Evolutionary conservation across 257 asterid genomes (phyloP).

Genomic region (Marsdenia floribunda): DNA sequence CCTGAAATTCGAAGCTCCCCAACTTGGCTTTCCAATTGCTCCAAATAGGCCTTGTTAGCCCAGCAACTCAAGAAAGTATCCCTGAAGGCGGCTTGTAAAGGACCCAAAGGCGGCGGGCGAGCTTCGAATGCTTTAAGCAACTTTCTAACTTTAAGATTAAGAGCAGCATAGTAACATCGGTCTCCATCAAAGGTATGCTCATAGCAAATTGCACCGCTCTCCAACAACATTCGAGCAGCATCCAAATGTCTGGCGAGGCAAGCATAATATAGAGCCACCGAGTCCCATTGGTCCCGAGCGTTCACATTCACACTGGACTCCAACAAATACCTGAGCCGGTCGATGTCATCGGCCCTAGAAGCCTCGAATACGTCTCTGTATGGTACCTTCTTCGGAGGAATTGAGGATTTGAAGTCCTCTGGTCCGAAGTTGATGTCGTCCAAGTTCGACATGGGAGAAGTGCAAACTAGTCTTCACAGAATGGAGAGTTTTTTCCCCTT

Average conservation of each 20-base stretch:
- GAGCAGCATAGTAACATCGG: slow-evolving; percentile 93
- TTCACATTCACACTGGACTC: slow-evolving; percentile 84
- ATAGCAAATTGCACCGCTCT: slow-evolving; percentile 85
- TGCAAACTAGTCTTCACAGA: neutral
- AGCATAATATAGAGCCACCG: slow-evolving; percentile 85
- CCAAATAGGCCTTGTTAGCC: slow-evolving; percentile 42
- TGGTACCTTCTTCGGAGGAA: slow-evolving; percentile 78
- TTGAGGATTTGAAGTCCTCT: slow-evolving; percentile 67
- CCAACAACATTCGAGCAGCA: slow-evolving; percentile 74
- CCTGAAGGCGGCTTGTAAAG: slow-evolving; percentile 69
- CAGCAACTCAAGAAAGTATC: slow-evolving; percentile 67
- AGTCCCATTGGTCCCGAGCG: slow-evolving; percentile 91
- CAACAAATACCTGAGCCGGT: slow-evolving; percentile 58
- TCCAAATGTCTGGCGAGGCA: slow-evolving; percentile 93
- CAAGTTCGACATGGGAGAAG: slow-evolving; percentile 45
- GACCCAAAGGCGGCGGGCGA: slow-evolving; percentile 81
- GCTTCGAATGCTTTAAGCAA: slow-evolving; percentile 84
- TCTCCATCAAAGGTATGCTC: slow-evolving; percentile 97
- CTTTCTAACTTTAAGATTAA: slow-evolving; percentile 80
- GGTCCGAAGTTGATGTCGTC: slow-evolving; percentile 70
- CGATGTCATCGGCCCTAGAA: slow-evolving; percentile 84
- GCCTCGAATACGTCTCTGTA: slow-evolving; percentile 87
- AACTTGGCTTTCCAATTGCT: slow-evolving; percentile 27
- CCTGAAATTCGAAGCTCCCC: slow-evolving; percentile 12
- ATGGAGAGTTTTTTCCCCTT: neutral